These are phyloP conservation scores for Butyriboletus appendiculatus DNA, from an alignment of 1,284 basidiomycete genomes.

Conservation along the genomic window DNA sequence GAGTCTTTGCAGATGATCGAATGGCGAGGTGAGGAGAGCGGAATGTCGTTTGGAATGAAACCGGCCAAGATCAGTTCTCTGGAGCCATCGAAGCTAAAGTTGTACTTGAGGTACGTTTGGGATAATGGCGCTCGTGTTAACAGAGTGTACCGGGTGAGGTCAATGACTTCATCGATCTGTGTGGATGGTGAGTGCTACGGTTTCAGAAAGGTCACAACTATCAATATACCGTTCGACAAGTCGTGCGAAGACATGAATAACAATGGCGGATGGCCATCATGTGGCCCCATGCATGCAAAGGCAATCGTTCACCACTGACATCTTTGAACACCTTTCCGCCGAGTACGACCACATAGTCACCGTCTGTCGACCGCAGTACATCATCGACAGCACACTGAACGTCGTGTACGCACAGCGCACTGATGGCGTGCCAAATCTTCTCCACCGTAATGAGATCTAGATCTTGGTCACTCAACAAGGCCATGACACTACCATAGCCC, in stretches of 20 bases:
- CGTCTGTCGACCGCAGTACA: slow-evolving; percentile 28
- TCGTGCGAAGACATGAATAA: slow-evolving; percentile 34
- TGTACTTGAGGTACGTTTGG: slow-evolving; percentile 26
- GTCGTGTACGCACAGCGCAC: slow-evolving; percentile 28
- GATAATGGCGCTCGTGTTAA: slow-evolving; percentile 18
- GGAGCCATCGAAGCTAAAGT: slow-evolving; percentile 20
- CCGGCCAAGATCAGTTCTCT: slow-evolving; percentile 33
- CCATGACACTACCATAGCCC: slow-evolving; percentile 30
- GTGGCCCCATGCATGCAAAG: slow-evolving; percentile 38
- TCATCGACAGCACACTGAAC: slow-evolving; percentile 34
- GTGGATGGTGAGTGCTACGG: background rate
- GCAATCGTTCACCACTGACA: slow-evolving; percentile 28
- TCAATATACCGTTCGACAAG: slow-evolving; percentile 31
- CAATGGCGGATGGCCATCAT: slow-evolving; percentile 31
- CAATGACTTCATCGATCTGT: slow-evolving; percentile 34
- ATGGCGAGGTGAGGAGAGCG: slow-evolving; percentile 23
- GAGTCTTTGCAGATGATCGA: slow-evolving; percentile 26
- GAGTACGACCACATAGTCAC: slow-evolving; percentile 30
- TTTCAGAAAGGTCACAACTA: background rate
- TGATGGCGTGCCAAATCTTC: slow-evolving; percentile 37
- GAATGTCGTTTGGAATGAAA: slow-evolving; percentile 30
- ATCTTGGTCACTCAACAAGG: slow-evolving; percentile 30
- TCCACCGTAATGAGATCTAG: slow-evolving; percentile 35
- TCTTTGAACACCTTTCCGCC: slow-evolving; percentile 37
- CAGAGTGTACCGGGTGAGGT: slow-evolving; percentile 31